Evolutionary conservation across 2,329 filamentous ascomycete genomes (phyloP).

Genomic region (Venturia pyrina): DNA sequence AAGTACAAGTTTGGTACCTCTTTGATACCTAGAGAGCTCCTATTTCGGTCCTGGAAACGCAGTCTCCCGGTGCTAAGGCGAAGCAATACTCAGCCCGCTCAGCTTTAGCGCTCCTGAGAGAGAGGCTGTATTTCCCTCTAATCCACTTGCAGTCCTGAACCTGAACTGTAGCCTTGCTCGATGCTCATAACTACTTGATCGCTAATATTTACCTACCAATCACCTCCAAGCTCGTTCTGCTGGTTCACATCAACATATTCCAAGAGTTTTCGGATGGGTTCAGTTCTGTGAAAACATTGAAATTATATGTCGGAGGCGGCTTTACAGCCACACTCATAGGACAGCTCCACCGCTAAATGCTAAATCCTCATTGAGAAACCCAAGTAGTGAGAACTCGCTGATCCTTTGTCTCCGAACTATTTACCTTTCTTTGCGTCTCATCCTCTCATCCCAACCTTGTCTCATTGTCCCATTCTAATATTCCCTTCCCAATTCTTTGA

Average conservation of each 20-base stretch:
- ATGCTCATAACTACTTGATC: too few species aligned
- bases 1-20: neutral
- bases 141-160: neutral
- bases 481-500: neutral
- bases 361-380: neutral
- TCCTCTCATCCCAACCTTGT: neutral
- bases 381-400: neutral
- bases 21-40: neutral
- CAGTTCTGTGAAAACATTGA: neutral
- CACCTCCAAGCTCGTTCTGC: too few species aligned
- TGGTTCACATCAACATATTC: neutral
- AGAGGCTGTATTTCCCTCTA: neutral
- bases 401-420: neutral
- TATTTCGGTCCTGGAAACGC: neutral
- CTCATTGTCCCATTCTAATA: neutral
- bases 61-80: neutral
- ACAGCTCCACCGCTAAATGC: neutral
- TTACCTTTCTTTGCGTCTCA: neutral
- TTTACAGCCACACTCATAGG: neutral
- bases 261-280: neutral
- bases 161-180: too few species aligned
- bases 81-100: neutral
- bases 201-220: too few species aligned
- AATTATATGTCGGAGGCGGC: too few species aligned
- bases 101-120: neutral